Percentiles rank a stretch among this genome's conserved stretches.
These are phyloP conservation scores for Neurospora sp. DNA, from an alignment of 495 filamentous ascomycete genomes.

Conservation along the genomic window DNA sequence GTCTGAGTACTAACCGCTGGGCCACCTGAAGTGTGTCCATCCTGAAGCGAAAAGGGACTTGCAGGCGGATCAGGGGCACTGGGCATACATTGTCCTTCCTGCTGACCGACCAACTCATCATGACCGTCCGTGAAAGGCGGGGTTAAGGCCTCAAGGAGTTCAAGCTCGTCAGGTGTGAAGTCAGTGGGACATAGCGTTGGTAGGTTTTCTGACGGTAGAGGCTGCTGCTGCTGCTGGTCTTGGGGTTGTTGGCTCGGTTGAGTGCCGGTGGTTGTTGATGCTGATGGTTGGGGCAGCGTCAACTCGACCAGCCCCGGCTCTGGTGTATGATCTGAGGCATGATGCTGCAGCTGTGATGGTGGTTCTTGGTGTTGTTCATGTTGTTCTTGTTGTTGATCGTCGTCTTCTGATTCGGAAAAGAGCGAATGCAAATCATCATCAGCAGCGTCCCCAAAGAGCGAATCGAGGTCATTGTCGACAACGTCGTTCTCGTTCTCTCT, in stretches of 20 bases:
- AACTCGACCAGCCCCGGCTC: slow-evolving; percentile 2
- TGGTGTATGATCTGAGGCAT: background rate
- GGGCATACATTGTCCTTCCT: slow-evolving; percentile 5
- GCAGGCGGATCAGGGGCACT: slow-evolving; percentile 19
- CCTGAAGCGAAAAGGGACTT: slow-evolving; percentile 13
- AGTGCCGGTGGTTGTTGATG: background rate
- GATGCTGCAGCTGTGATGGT: slow-evolving; percentile 3
- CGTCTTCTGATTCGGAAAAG: slow-evolving; percentile 10
- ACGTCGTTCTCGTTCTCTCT: background rate
- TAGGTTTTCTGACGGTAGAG: background rate
- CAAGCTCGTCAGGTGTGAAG: background rate
- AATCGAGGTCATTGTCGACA: slow-evolving; percentile 12
- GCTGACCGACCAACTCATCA: background rate
- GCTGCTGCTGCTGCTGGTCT: background rate
- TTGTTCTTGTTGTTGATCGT: background rate
- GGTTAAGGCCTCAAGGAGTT: background rate
- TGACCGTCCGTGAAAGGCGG: background rate
- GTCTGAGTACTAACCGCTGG: slow-evolving; percentile 20
- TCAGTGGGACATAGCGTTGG: slow-evolving; percentile 2
- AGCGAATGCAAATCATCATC: slow-evolving; percentile 13
- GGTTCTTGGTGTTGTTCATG: slow-evolving; percentile 3
- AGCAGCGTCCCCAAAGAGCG: slow-evolving; percentile 14
- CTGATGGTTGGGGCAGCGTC: background rate
- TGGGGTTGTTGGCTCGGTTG: background rate
- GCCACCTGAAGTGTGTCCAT: slow-evolving; percentile 23